Conservation (phyloP, 2,329 filamentous ascomycete species). For the Penicillium palitans region DNA sequence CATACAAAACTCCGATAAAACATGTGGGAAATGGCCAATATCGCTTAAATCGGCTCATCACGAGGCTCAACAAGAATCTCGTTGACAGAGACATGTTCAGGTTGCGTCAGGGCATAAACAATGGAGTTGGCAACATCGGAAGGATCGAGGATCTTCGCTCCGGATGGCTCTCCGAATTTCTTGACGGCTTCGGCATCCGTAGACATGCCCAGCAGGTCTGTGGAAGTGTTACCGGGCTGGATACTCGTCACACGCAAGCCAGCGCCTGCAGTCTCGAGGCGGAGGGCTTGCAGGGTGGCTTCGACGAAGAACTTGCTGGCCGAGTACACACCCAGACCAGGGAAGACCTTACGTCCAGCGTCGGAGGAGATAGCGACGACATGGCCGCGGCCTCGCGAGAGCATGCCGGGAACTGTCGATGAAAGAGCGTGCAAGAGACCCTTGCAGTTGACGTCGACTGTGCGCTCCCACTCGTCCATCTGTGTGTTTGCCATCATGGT, state of each 20-base stretch:
- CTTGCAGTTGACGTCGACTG: conserved; percentile 85
- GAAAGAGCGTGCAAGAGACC: conserved; percentile 73
- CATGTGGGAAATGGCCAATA: background rate
- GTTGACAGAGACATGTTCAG: conserved; percentile 74
- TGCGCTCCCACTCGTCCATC: conserved; percentile 75
- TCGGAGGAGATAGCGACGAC: conserved; percentile 81
- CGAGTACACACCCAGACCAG: conserved; percentile 77
- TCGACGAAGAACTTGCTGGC: conserved; percentile 85
- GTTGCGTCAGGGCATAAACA: conserved; percentile 72
- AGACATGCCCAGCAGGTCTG: conserved; percentile 71
- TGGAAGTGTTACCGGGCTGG: conserved; percentile 75
- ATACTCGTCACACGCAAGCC: conserved; percentile 72
- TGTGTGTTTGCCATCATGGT: conserved; percentile 80
- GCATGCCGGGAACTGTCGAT: conserved; percentile 69
- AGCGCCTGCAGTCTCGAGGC: conserved; percentile 72
- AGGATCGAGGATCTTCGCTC: conserved; percentile 71
- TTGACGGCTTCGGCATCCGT: conserved; percentile 74
- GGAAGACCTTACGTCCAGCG: conserved; percentile 78
- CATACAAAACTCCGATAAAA: background rate
- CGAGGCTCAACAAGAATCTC: conserved; percentile 77
- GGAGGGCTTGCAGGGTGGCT: conserved; percentile 71
- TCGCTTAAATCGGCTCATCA: conserved; percentile 68
- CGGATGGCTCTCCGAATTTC: conserved; percentile 74
- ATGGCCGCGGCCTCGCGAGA: conserved; percentile 67
- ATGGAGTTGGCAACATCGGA: conserved; percentile 72